Percentiles rank a stretch among this genome's conserved stretches.
Conservation (phyloP, 2,329 filamentous ascomycete species). For the Leptodontidium sp. region DNA sequence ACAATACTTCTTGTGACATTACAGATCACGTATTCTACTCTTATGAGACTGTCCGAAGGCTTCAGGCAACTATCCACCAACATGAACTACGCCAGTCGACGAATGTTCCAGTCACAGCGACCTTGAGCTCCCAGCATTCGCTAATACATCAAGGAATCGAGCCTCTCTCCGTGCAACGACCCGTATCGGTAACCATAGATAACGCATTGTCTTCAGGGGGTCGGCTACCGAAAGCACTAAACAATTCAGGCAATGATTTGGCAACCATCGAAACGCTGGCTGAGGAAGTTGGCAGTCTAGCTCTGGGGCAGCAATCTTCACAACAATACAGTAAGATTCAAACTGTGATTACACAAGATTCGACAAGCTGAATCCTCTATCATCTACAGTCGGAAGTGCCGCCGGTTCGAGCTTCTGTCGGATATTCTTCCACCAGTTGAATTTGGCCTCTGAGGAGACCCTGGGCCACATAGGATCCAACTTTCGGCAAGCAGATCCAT, state of each 20-base stretch:
- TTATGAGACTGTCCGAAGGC: conserved; percentile 2
- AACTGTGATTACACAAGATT: not conserved
- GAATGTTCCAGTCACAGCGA: not conserved
- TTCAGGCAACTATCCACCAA: not conserved
- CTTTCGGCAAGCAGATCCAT: not conserved
- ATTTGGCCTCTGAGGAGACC: not conserved
- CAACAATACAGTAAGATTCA: conserved; percentile 9
- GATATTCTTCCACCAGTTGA: conserved; percentile 10
- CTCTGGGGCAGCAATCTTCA: not conserved
- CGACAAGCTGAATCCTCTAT: not conserved
- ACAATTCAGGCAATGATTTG: not conserved
- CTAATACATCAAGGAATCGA: not conserved
- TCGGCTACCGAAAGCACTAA: not conserved
- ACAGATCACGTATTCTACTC: conserved; percentile 6
- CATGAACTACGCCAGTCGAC: not conserved
- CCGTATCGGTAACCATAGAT: not conserved
- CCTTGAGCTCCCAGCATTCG: not conserved
- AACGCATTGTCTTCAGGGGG: not conserved
- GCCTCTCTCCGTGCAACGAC: not conserved
- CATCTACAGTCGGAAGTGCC: conserved; percentile 2
- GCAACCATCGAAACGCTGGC: not conserved
- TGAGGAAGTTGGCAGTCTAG: conserved; percentile 14
- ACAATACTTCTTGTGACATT: conserved; percentile 17
- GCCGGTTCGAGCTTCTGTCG: conserved; percentile 2
- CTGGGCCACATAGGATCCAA: not conserved